Conservation (phyloP, 805 yeast genomes). For the Barnettozyma botsteinii region DNA sequence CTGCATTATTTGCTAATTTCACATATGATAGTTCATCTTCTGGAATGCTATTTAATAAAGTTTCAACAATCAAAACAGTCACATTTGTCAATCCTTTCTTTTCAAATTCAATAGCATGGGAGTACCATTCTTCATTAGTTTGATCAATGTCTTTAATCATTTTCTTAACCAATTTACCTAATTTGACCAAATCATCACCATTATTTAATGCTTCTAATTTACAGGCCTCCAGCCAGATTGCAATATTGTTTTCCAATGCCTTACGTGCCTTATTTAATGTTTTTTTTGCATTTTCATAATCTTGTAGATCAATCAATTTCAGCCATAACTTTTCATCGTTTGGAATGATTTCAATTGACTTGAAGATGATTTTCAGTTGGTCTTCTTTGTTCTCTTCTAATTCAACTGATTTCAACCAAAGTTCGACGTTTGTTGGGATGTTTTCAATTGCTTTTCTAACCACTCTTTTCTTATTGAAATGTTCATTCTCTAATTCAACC, state of each 20-base stretch:
- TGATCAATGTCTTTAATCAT: conserved; percentile 40
- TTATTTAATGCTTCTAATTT: conserved; percentile 55
- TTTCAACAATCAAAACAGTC: conserved; percentile 47
- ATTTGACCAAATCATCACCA: conserved; percentile 35
- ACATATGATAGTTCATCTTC: conserved; percentile 26
- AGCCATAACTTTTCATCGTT: conserved; percentile 61
- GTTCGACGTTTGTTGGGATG: conserved; percentile 45
- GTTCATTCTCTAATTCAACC: conserved; percentile 55
- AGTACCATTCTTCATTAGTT: conserved; percentile 45
- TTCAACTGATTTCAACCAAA: conserved; percentile 69
- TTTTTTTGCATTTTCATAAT: conserved; percentile 43
- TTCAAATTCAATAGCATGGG: conserved; percentile 50
- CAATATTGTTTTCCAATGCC: conserved; percentile 38
- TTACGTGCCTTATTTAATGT: conserved; percentile 59
- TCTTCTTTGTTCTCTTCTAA: conserved; percentile 50
- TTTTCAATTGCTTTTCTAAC: conserved; percentile 67
- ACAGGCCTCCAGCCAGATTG: conserved; percentile 66
- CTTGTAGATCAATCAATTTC: conserved; percentile 40
- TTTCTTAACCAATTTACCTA: conserved; percentile 43
- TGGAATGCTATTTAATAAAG: conserved; percentile 26
- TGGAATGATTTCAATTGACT: conserved; percentile 70
- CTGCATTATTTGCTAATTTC: conserved; percentile 22
- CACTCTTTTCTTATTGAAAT: conserved; percentile 45
- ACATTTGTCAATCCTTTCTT: conserved; percentile 39
- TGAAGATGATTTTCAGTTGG: conserved; percentile 46